Evolutionary conservation across 148 eudicot species (phyloP), one percentile per base, ranked within the genome.

Genomic region (Fagopyrum homotropicum): DNA sequence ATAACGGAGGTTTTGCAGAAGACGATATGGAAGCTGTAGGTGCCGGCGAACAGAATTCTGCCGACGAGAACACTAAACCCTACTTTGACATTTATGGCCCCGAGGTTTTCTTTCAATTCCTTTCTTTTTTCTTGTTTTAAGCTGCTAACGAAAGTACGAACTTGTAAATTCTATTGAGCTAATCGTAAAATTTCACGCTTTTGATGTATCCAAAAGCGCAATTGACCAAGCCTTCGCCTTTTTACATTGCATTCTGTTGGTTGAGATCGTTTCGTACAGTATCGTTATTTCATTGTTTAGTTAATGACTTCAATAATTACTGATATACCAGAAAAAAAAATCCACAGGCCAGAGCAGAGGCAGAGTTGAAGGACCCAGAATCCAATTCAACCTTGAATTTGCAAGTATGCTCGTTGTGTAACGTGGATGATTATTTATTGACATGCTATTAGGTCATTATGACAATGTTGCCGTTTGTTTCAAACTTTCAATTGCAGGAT

Each of bases 1-100:
- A 57, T 17, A 55, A 17, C 29, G 15, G 71, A 35, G 45, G 2
- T 9, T 66, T 35, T 35, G 15, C 19, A 15, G 71, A 30, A 40
- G 17, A 66, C 71, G 71, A 12, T 8, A 72, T 72, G 74, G 78
- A 82, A 75, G 54, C 81, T 61, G 61, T 78, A 76, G 45, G 11
- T 75, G 74, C 86, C 10, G 56, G 71, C 59, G 79, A 83, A 46
- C 73, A 74, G 0, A 45, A 76, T 48, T 76, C 76, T 3, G 50
- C 59, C 47, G 49, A 76, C 10, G 35, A 47, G 7, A 52, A 44
- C 57, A 4, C 75, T 73, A 85, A 84, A 14, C n/a, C 90, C 59
- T 93, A 76, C 84, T 88, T 82, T 51, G 88, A 89, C 72, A 75
- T 91, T 17, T 93, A 93, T 63, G 98, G 98, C 61, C 96, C 97